phyloP scores from a whole-genome alignment of 2,329 filamentous ascomycete species.

The Paecilomyces fulvus region DNA sequence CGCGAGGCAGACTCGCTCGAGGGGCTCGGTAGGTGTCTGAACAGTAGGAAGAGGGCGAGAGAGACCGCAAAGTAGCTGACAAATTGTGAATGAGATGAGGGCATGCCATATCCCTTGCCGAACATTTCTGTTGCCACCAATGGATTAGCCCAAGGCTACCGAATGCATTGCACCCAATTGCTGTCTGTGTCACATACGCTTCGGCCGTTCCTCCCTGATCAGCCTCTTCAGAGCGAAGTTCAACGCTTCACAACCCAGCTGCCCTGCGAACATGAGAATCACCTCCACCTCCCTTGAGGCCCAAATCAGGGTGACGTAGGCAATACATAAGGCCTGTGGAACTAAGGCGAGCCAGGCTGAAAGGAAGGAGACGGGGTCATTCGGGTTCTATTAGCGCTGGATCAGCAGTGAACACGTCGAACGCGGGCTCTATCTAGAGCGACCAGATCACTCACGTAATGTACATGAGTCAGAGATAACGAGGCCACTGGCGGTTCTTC shows the following conservation, averaged over 20 bases:
- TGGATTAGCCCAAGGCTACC: slow-evolving; percentile 1
- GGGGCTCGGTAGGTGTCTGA: slow-evolving; percentile 60
- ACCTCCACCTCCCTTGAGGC: slow-evolving; percentile 87
- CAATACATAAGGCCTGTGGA: slow-evolving; percentile 81
- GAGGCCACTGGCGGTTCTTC: slow-evolving; percentile 61
- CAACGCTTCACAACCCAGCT: slow-evolving; percentile 81
- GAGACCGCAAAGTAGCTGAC: slow-evolving; percentile 85
- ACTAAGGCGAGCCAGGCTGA: slow-evolving; percentile 93
- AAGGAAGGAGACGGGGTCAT: slow-evolving; percentile 72
- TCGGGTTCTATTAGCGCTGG: slow-evolving; percentile 59
- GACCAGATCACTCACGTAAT: slow-evolving; percentile 60
- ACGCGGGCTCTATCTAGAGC: not conserved
- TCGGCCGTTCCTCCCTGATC: slow-evolving; percentile 85
- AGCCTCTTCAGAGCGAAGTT: slow-evolving; percentile 85
- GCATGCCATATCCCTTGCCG: slow-evolving; percentile 96
- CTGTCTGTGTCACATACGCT: slow-evolving; percentile 41
- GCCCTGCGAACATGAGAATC: slow-evolving; percentile 79
- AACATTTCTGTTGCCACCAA: slow-evolving; percentile 50
- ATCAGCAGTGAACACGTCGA: not conserved
- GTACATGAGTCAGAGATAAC: slow-evolving; percentile 88
- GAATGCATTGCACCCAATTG: not conserved
- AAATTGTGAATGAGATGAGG: slow-evolving; percentile 90
- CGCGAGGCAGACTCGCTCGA: slow-evolving; percentile 35
- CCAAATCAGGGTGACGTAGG: slow-evolving; percentile 85
- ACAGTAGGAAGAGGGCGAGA: slow-evolving; percentile 72